A percentile compares a stretch with the other conserved stretches of the same genome.
These are phyloP conservation scores for Amylostereum areolatum DNA, from an alignment of 1,284 basidiomycete genomes.

Conservation along the genomic window DNA sequence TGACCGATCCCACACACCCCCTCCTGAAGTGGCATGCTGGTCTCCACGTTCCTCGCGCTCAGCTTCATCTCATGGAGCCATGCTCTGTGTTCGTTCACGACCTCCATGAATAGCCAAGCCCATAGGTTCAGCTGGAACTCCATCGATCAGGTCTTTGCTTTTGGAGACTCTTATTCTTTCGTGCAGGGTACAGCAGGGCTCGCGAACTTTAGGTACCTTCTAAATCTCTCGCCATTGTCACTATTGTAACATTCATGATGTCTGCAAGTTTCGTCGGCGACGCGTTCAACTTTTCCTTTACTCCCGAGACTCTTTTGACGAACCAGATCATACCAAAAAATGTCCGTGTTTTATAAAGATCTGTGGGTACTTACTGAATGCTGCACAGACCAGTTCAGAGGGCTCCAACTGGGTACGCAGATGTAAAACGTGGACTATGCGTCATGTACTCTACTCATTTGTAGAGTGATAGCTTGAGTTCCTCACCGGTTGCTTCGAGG, in stretches of 20 bases:
- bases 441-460: not conserved
- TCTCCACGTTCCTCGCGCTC: no score
- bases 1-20: no score
- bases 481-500: conserved; percentile 43
- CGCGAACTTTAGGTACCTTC: conserved; percentile 41
- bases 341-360: conserved; percentile 21
- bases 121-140: conserved; percentile 32
- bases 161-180: conserved; percentile 52
- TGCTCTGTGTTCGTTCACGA: no score
- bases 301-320: conserved; percentile 33
- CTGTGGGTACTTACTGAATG: not conserved
- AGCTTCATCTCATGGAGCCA: no score
- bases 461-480: conserved; percentile 35
- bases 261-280: conserved; percentile 45
- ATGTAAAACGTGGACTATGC: not conserved
- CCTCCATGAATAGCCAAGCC: no score
- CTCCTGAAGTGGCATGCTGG: no score
- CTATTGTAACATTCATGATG: not conserved
- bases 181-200: conserved; percentile 42
- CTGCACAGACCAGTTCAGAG: conserved; percentile 43
- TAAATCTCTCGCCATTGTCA: not conserved
- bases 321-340: conserved; percentile 42
- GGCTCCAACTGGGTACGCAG: conserved; percentile 44
- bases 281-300: conserved; percentile 35
- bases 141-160: conserved; percentile 40